Base-by-base conservation (phyloP, 192 early-diverging fungal species). In the Gryganskiella cystojenkinii region DNA sequence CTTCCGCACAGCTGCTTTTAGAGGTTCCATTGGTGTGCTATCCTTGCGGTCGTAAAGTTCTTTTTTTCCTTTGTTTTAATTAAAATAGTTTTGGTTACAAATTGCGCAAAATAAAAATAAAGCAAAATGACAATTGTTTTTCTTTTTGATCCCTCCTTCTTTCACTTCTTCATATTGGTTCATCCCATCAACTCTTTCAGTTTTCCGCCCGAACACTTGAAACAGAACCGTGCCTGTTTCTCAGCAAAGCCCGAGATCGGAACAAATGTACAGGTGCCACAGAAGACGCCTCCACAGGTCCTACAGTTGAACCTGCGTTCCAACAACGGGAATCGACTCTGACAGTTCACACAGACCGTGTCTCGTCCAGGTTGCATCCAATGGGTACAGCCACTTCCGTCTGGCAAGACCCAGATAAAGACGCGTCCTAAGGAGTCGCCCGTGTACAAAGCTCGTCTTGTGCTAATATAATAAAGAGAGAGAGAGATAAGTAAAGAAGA, bases 221-320 rank as follows among this genome's bases (percentile, higher is more conserved):
- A 78, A 34, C 74, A 78, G 65, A 78, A 78, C 17, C 74, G 59
- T 6, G 74, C 74, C 53, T 68, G 65, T 28, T 78, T 78, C 61
- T 78, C 74, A 46, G 61, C 66, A 51, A 78, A 78, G 0, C 74
- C 66, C 5, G 74, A 78, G 42, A 64, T n/a, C 0, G 74, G 74
- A 7, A 78, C 61, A 64, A 64, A 78, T 2, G 81, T 75, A 33
- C 84, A 85, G 2, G 79, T 61, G 6, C 65, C 76, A 67, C 84
- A 85, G 65, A 83, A 83, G 15, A 85, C 64, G 3, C 85, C 87
- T 59, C 85, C 85, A 49, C 85, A 89, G 8, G 84, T 80, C 46
- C 80, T 85, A 67, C 87, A 89, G 62, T 82, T 79, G 22, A 79
- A 72, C 46, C 82, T 75, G 13, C 87, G 79, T 47, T 89, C 87